These are phyloP conservation scores for Penicillium sp. DNA, from an alignment of 2,329 filamentous ascomycete species.

Conservation along the genomic window DNA sequence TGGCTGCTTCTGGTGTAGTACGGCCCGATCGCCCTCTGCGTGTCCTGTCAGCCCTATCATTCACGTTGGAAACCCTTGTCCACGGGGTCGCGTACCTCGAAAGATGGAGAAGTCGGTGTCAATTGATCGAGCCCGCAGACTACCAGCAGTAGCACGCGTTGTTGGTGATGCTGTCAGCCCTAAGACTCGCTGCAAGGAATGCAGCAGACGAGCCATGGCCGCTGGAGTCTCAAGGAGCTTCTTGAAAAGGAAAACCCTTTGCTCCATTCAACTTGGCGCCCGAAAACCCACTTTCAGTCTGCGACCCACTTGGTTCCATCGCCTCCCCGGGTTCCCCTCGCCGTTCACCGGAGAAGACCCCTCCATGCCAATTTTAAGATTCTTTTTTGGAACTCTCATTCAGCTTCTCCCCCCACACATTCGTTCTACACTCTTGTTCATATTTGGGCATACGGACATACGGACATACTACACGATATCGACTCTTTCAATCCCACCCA, in stretches of 20 bases:
- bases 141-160: conserved; percentile 22
- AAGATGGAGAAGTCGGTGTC: conserved; percentile 49
- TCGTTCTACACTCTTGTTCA: conserved; percentile 1
- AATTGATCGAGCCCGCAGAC: conserved; percentile 37
- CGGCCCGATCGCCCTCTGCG: conserved; percentile 52
- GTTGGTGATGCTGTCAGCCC: conserved; percentile 31
- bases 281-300: conserved; percentile 18
- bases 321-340: conserved; percentile 20
- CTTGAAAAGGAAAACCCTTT: conserved; percentile 22
- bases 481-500: not conserved
- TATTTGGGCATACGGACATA: not conserved
- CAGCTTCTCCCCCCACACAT: conserved; percentile 1
- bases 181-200: conserved; percentile 40
- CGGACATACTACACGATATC: not conserved
- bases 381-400: conserved; percentile 12
- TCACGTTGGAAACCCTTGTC: not conserved
- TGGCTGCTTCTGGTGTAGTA: conserved; percentile 47
- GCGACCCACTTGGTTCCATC: conserved; percentile 21
- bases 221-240: conserved; percentile 19
- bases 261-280: conserved; percentile 11
- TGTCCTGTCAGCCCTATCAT: conserved; percentile 18
- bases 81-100: conserved; percentile 37
- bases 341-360: conserved; percentile 22
- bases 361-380: conserved; percentile 11
- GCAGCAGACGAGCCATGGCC: conserved; percentile 44